phyloP scores from a whole-genome alignment of 2,329 filamentous ascomycete genomes.

The Mycogone perniciosa region DNA sequence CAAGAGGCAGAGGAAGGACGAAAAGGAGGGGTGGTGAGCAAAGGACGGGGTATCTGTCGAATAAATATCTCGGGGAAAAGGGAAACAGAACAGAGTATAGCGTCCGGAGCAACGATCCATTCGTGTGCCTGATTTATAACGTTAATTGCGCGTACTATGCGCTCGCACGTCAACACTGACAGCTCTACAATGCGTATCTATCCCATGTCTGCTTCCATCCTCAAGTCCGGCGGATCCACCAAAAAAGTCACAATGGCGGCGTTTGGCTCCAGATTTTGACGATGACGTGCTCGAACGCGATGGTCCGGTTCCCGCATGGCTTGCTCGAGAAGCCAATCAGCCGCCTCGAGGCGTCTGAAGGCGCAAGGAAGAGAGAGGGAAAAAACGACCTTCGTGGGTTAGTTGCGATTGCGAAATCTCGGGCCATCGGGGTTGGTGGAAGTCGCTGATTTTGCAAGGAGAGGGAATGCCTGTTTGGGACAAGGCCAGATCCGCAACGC shows the following conservation, averaged over 20 bases:
- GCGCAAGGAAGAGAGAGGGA: not conserved
- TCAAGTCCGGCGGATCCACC: not conserved
- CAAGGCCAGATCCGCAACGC: too few relatives aligned
- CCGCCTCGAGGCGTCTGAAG: not conserved
- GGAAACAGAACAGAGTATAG: not conserved
- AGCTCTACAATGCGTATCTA: too few relatives aligned
- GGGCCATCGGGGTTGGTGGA: constrained; percentile 13
- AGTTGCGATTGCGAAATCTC: constrained; percentile 15
- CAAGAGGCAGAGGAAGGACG: not conserved
- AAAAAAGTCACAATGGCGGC: constrained; percentile 4
- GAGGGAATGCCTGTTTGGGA: too few relatives aligned
- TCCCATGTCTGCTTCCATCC: not conserved
- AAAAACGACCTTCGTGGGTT: constrained; percentile 1
- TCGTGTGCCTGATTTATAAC: too few relatives aligned
- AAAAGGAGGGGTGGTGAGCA: not conserved
- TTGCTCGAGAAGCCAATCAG: constrained; percentile 22
- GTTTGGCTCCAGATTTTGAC: constrained; percentile 10
- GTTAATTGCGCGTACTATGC: too few relatives aligned
- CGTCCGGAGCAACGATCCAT: too few relatives aligned
- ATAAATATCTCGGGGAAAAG: not conserved
- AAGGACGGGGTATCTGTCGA: not conserved
- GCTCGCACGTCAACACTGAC: too few relatives aligned
- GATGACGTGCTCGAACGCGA: constrained; percentile 31
- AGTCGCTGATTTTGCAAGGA: constrained; percentile 1
- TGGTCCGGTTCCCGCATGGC: constrained; percentile 17